Conservation (phyloP, 2,329 filamentous ascomycete genomes). For the Ophiostoma angusticollis region DNA sequence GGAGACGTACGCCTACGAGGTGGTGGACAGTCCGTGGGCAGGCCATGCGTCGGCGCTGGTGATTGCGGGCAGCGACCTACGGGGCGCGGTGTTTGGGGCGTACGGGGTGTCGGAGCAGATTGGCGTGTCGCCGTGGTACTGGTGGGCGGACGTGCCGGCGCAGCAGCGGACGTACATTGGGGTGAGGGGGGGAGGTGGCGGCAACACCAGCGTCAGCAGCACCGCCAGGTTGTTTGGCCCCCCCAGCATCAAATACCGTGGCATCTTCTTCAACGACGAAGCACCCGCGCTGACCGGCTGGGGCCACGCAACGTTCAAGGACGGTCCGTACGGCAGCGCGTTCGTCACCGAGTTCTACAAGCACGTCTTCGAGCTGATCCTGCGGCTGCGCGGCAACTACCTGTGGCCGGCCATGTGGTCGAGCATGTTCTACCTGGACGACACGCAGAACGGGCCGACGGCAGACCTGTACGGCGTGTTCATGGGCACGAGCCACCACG, state of each 20-base stretch:
- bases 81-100: no score
- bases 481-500: constrained; percentile 45
- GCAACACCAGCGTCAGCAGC: no score
- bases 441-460: constrained; percentile 35
- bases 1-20: constrained; percentile 38
- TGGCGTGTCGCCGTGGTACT: constrained; percentile 48
- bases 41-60: constrained; percentile 28
- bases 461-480: constrained; percentile 45
- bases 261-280: constrained; percentile 49
- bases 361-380: constrained; percentile 41
- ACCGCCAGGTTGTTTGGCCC: constrained; percentile 27
- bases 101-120: constrained; percentile 48
- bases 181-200: no score
- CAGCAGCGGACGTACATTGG: constrained; percentile 29
- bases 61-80: no score
- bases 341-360: constrained; percentile 38
- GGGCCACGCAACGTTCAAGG: constrained; percentile 32
- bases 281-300: constrained; percentile 42
- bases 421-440: constrained; percentile 43
- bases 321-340: constrained; percentile 15
- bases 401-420: constrained; percentile 48
- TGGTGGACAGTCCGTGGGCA: constrained; percentile 24
- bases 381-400: constrained; percentile 43
- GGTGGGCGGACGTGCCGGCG: constrained; percentile 41
- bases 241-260: constrained; percentile 44